Base-by-base conservation (phyloP, 441 rosid genomes). In the Corymbia calophylla region DNA sequence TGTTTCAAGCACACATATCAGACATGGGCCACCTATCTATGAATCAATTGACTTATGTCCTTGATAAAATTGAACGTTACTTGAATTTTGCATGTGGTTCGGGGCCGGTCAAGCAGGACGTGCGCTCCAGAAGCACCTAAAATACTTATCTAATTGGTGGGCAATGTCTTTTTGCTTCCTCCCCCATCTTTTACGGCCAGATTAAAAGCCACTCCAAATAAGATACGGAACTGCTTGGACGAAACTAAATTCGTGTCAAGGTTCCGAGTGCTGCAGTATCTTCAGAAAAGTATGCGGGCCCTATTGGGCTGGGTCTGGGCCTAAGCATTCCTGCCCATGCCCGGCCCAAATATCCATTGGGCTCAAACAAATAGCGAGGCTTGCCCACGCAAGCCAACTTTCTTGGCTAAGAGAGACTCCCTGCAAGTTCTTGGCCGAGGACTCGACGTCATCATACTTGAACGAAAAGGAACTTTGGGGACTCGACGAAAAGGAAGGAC, bases 241-340 rank as follows among this genome's bases (percentile, higher is more conserved):
- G 25, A 55, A 55, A 55, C 11, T 55, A 39, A 55, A 55, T 55
- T 7, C 2, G 27, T 18, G 19, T 55, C 21, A 55, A 19, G 27
- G 11, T 55, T 29, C 35, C 10, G 70, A 73, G 48, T 39, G 49
- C 9, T 19, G 27, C 16, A 19, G 16, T 6, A 44, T 12, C 15
- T 70, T 39, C 11, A 44, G 44, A 70, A 27, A 35, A 9, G 48
- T 35, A 55, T 18, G 21, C 29, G 27, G 49, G 15, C 15, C 81
- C 13, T 3, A 44, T 55, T 55, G 25, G 60, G 60, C 0, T 9
- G 5, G 6, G 19, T 8, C 27, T 3, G 0, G 60, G 60, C 60
- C 60, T 19, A 55, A 55, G 48, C 44, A 4, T 14, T 70, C 47
- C 25, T 32, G 81, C 48, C 81, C 8, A 3, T 35, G 39, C 15